Base-by-base conservation (phyloP, 441 rosid genomes). In the Iberis amara region DNA sequence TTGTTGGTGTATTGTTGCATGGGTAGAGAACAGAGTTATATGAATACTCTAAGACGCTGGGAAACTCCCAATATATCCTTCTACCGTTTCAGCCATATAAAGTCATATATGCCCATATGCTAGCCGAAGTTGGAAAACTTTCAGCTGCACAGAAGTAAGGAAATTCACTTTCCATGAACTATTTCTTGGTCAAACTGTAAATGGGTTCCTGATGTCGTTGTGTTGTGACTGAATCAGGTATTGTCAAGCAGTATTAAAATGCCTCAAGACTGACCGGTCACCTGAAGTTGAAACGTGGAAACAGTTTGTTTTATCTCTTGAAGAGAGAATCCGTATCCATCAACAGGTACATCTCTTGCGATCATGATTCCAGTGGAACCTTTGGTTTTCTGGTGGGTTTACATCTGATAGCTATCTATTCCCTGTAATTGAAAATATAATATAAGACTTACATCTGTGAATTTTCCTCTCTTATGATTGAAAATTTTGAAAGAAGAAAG, bases 71-170 rank as follows among this genome's bases (percentile, higher is more conserved):
- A 70, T 82, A 59, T 60, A 63, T 71, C 32, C 66, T 79, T 62
- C 71, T 68, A 64, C 76, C 80, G 15, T 79, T 82, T 77, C 85
- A 79, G 70, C 89, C 89, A 47, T 82, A 82, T 63, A 82, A 77
- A 69, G 55, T 79, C 51, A 59, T 82, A 48, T 79, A 82, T 62
- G 89, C 85, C 18, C 65, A 76, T 68, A 82, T 82, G 89, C 68
- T 82, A 43, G 83, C 79, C 52, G 89, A 82, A 74, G 79, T 79
- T 47, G 89, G 89, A 69, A 77, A 74, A 70, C 65, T 79, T 61
- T 65, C 81, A 7, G 73, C 73, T 44, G 81, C 89, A 26, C 63
- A 75, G 61, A 82, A 73, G 89, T 82, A 73, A 72, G 89, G 24
- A 41, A 9, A 52, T 15, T 58, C 18, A 59, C 27, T 59, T 46